Percentiles rank a stretch among this genome's conserved stretches.
phyloP scores from a whole-genome alignment of 345 rosid species.

The Cochlearia excelsa region DNA sequence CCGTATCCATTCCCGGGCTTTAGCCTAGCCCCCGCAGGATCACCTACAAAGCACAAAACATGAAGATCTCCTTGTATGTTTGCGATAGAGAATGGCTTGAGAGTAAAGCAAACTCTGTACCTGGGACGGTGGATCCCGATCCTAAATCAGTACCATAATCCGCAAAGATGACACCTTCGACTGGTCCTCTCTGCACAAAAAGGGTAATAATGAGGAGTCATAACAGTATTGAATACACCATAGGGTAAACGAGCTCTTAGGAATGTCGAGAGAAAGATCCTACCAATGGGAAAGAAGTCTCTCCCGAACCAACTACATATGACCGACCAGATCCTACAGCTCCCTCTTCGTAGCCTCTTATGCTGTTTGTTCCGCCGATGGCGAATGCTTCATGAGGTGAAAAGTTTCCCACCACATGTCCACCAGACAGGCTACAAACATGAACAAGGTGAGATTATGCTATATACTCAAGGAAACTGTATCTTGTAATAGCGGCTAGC shows the following conservation, averaged over 20 bases:
- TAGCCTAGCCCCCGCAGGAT: constrained; percentile 93
- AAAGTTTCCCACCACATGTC: constrained; percentile 85
- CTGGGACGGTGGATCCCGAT: constrained; percentile 77
- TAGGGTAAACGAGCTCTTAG: constrained; percentile 14
- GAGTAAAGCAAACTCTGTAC: constrained; percentile 38
- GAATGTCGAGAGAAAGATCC: constrained; percentile 27
- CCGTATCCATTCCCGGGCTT: constrained; percentile 95
- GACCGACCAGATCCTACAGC: constrained; percentile 96
- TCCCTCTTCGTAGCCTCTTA: constrained; percentile 97
- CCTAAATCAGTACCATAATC: constrained; percentile 92
- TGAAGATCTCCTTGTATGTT: constrained; percentile 2
- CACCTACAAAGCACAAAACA: constrained; percentile 46
- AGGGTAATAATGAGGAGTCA: constrained; percentile 2
- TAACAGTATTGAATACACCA: constrained; percentile 35
- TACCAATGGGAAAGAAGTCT: constrained; percentile 87
- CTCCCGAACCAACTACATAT: constrained; percentile 79
- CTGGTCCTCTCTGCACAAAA: constrained; percentile 68
- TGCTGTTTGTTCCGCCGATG: constrained; percentile 92
- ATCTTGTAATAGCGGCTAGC: constrained; percentile 7
- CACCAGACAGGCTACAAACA: constrained; percentile 66
- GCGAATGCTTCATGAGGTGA: constrained; percentile 93
- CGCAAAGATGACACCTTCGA: constrained; percentile 76
- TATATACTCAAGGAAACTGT: constrained; percentile 3
- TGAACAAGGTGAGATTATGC: constrained; percentile 20
- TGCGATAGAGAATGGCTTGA: background rate